Evolutionary conservation across 2,329 filamentous ascomycete species (phyloP).

Genomic region (Diplodia seriata): DNA sequence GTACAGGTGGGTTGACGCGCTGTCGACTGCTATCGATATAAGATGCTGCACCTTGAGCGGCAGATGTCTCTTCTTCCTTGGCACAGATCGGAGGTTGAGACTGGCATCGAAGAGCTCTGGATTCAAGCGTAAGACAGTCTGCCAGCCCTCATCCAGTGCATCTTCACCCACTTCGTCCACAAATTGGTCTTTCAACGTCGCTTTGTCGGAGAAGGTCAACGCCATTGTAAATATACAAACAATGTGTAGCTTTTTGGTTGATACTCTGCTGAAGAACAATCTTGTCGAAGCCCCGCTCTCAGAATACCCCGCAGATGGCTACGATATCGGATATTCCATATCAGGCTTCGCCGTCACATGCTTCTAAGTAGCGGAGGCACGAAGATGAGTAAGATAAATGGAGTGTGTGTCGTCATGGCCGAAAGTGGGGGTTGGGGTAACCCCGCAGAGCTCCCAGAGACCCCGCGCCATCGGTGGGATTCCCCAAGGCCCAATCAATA

Average conservation of each 20-base stretch:
- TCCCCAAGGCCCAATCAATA: background rate
- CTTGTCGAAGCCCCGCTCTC: background rate
- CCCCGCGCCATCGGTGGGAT: background rate
- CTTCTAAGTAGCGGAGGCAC: background rate
- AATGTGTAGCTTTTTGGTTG: background rate
- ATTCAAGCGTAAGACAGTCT: constrained; percentile 39
- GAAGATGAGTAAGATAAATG: too few relatives aligned
- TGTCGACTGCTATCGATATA: constrained; percentile 54
- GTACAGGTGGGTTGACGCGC: constrained; percentile 55
- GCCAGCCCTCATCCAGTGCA: constrained; percentile 42
- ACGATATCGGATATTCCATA: background rate
- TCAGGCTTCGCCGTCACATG: background rate
- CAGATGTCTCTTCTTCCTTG: constrained; percentile 46
- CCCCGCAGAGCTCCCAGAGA: background rate
- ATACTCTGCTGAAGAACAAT: background rate
- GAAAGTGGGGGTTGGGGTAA: constrained; percentile 16
- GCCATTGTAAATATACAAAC: background rate
- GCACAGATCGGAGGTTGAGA: constrained; percentile 41
- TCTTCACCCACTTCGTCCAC: constrained; percentile 38
- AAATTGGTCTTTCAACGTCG: constrained; percentile 35
- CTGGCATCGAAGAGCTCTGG: constrained; percentile 44
- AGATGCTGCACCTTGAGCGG: constrained; percentile 52
- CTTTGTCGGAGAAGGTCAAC: background rate
- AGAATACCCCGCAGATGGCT: constrained; percentile 13
- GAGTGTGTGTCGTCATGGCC: background rate